A percentile compares a stretch with the other conserved stretches of the same genome.
Evolutionary conservation across 2,329 filamentous ascomycete species (phyloP).

Genomic region (Thyridium curvatum): DNA sequence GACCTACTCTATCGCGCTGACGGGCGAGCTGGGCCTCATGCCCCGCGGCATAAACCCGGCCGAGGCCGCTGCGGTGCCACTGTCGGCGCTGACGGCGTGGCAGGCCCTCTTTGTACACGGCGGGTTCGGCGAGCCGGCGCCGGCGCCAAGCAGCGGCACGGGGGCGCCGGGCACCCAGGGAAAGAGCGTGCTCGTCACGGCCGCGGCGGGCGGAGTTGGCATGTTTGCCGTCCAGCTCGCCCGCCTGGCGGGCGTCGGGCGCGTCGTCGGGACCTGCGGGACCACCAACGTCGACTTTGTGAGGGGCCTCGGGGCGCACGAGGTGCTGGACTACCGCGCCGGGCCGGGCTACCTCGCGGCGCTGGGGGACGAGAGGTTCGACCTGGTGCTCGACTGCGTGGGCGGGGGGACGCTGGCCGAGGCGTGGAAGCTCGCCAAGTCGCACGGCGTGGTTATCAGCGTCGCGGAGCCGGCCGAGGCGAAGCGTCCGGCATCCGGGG

Average conservation of each 20-base stretch:
- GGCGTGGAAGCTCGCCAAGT: slow-evolving; percentile 9
- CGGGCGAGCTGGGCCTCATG: slow-evolving; percentile 11
- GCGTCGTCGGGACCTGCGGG: slow-evolving; percentile 10
- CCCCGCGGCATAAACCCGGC: slow-evolving; percentile 14
- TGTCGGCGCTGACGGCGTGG: slow-evolving; percentile 14
- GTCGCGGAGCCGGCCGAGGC: slow-evolving; percentile 7
- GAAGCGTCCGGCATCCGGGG: slow-evolving; percentile 6
- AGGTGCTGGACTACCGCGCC: slow-evolving; percentile 9
- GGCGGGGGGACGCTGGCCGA: slow-evolving; percentile 9
- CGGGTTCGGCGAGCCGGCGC: slow-evolving; percentile 7
- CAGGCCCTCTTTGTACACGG: slow-evolving; percentile 15
- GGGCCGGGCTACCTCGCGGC: slow-evolving; percentile 2
- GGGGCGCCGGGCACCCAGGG: slow-evolving; percentile 6
- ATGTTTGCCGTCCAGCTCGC: slow-evolving; percentile 17
- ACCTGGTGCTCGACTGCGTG: slow-evolving; percentile 13
- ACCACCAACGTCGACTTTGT: slow-evolving; percentile 10
- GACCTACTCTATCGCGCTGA: slow-evolving; percentile 9
- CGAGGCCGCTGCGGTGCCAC: slow-evolving; percentile 14
- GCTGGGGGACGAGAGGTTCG: slow-evolving; percentile 8
- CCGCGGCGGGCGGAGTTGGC: slow-evolving; percentile 12
- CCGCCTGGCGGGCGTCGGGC: slow-evolving; percentile 11
- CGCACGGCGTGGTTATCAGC: slow-evolving; percentile 11
- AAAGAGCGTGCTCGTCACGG: slow-evolving; percentile 16
- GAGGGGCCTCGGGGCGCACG: slow-evolving; percentile 10
- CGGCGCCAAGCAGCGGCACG: too few species aligned